phyloP scores from a whole-genome alignment of 2,329 filamentous ascomycete species.

The Botryotinia calthae region DNA sequence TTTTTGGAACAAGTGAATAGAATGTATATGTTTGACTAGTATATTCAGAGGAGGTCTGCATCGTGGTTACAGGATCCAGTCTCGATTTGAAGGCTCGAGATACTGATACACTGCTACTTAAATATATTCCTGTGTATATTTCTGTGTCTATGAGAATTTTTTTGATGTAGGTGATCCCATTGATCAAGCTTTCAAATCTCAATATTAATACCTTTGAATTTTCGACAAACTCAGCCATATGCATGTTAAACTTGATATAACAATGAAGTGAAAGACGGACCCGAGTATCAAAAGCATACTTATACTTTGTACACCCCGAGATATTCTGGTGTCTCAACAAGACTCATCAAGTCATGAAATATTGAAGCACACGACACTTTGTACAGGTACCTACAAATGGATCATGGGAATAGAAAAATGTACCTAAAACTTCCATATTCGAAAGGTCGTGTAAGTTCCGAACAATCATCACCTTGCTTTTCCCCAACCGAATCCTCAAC shows the following conservation, averaged over 20 bases:
- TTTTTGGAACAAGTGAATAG: background rate
- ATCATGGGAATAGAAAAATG: conserved; percentile 37
- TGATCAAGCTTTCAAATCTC: no score
- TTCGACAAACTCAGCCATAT: background rate
- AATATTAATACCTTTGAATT: background rate
- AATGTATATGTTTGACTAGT: background rate
- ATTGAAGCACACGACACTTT: conserved; percentile 6
- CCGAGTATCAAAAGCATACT: conserved; percentile 2
- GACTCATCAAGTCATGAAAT: background rate
- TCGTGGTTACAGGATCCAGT: background rate
- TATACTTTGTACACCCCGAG: background rate
- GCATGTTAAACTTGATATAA: background rate
- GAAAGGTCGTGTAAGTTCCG: background rate
- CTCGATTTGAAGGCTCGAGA: background rate
- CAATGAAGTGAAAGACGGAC: background rate
- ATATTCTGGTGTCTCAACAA: background rate
- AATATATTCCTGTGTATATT: background rate
- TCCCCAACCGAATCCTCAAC: background rate
- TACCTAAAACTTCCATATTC: background rate
- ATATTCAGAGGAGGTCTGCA: background rate
- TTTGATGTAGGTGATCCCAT: background rate
- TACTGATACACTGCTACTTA: background rate
- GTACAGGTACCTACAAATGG: background rate
- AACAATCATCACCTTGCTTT: background rate
- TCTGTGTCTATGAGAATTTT: background rate